Evolutionary conservation across 2,329 filamentous ascomycete species (phyloP), one percentile per base, ranked within the genome.

Genomic region (Daldinia eschscholtzii): DNA sequence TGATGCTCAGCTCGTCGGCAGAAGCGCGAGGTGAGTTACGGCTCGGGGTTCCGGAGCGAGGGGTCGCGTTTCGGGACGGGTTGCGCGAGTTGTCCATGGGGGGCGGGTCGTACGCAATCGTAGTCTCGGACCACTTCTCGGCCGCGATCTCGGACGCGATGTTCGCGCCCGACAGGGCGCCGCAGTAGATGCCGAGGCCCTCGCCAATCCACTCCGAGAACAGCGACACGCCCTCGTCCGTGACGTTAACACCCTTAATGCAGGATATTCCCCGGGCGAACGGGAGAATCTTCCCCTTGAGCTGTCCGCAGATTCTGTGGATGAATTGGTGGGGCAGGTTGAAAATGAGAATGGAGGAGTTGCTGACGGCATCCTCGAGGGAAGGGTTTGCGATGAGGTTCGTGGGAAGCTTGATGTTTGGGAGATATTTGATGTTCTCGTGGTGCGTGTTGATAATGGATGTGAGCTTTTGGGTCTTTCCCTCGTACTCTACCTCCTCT

Each of bases 241-340:
- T 91, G 37, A 99, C 96, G 74, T 97, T 92, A 69, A 99, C 94
- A 74, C 96, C 96, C 86, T 99, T 99, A 83, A 98, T 98, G 82
- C 96, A 99, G 79, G 93, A 97, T 77, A 99, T 94, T 66, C 94
- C 96, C 70, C 97, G 90, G 28, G 96, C 95, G 76, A 90, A 98
- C 6, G 96, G 96, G 33, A 98, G 83, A 72, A 98, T 97, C 76
- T 97, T 91, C 68, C 95, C 96, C 77, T 91, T 87, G 70, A 99
- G 86, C 79, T 94, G 90, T 71, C 92, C 87, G 83, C 94, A 97
- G 68, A 94, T 92, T 70, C 91, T 91, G 78, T 88, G 88, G 78
- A 99, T 98, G 80, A 99, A 99, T 81, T 97, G 93, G 83, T 99
- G 96, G 30, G 96, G 92, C 65, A 97, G 87, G 83, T 98, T 98